These are phyloP conservation scores for Cinnamomum chago DNA, from an alignment of 164 flowering plant genomes.

Conservation along the genomic window DNA sequence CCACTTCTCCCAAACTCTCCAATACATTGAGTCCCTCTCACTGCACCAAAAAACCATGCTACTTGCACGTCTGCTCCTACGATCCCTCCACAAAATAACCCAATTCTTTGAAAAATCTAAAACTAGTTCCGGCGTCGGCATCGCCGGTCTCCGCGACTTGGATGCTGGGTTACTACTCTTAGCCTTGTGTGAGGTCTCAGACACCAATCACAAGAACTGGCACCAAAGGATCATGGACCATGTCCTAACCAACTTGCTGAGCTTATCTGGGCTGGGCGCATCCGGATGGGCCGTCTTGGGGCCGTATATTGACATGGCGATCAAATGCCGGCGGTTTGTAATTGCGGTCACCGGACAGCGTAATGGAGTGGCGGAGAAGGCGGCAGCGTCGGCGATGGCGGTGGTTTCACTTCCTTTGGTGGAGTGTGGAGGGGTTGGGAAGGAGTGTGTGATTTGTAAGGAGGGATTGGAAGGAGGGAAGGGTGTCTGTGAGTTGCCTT, in stretches of 20 bases:
- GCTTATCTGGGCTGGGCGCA: constrained; percentile 31
- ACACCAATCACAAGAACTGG: constrained; percentile 31
- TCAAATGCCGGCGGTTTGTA: constrained; percentile 51
- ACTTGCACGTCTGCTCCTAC: constrained; percentile 61
- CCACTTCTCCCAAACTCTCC: constrained; percentile 59
- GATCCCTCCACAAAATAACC: constrained; percentile 47
- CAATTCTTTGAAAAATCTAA: constrained; percentile 18
- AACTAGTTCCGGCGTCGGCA: constrained; percentile 12
- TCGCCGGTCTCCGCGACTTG: constrained; percentile 40
- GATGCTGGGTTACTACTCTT: constrained; percentile 67
- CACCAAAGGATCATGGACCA: constrained; percentile 23
- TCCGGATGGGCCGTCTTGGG: constrained; percentile 26
- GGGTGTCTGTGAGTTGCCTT: constrained; percentile 80
- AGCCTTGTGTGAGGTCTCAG: constrained; percentile 61
- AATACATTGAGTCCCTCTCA: constrained; percentile 66
- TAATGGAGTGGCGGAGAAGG: constrained; percentile 23
- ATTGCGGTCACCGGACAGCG: constrained; percentile 11
- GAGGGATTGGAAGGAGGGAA: constrained; percentile 75
- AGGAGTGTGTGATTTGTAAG: constrained; percentile 67
- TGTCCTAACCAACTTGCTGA: constrained; percentile 24
- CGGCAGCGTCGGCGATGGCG: constrained; percentile 50
- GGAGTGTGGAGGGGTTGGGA: constrained; percentile 30
- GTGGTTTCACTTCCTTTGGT: constrained; percentile 72
- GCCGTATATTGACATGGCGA: constrained; percentile 37
- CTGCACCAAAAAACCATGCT: constrained; percentile 60